Conservation (phyloP, 495 filamentous ascomycete genomes). For the Xylaria castorea region DNA sequence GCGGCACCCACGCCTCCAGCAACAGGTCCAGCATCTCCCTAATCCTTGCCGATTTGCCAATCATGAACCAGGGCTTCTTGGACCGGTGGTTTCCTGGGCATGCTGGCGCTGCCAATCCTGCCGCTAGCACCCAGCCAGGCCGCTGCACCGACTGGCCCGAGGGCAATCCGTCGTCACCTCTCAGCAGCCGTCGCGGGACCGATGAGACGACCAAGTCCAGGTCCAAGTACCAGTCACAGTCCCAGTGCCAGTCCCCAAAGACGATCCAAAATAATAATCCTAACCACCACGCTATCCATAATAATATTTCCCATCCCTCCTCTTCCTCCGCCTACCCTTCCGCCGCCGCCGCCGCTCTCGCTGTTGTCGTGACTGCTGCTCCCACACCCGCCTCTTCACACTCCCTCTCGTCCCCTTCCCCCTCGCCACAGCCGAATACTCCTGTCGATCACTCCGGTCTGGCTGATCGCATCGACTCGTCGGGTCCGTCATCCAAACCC, state of each 20-base stretch:
- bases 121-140: slow-evolving; percentile 28
- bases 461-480: slow-evolving; percentile 37
- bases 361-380: slow-evolving; percentile 33
- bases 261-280: slow-evolving; percentile 28
- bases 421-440: slow-evolving; percentile 52
- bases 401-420: slow-evolving; percentile 43
- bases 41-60: slow-evolving; percentile 32
- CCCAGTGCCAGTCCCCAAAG: slow-evolving; percentile 16
- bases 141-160: slow-evolving; percentile 24
- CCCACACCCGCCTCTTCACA: slow-evolving; percentile 44
- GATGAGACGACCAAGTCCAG: slow-evolving; percentile 26
- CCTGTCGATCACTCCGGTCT: slow-evolving; percentile 45
- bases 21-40: slow-evolving; percentile 18
- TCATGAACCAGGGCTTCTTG: slow-evolving; percentile 41
- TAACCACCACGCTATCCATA: slow-evolving; percentile 38
- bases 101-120: slow-evolving; percentile 21
- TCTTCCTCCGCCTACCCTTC: slow-evolving; percentile 22
- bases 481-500: slow-evolving; percentile 40
- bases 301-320: slow-evolving; percentile 33
- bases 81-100: slow-evolving; percentile 42
- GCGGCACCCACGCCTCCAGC: slow-evolving; percentile 19
- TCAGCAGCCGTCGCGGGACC: slow-evolving; percentile 29
- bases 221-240: slow-evolving; percentile 18
- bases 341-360: slow-evolving; percentile 30
- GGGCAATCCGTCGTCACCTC: slow-evolving; percentile 23